Conservation (phyloP, 805 yeast species). For the Brettanomyces custersianus region DNA sequence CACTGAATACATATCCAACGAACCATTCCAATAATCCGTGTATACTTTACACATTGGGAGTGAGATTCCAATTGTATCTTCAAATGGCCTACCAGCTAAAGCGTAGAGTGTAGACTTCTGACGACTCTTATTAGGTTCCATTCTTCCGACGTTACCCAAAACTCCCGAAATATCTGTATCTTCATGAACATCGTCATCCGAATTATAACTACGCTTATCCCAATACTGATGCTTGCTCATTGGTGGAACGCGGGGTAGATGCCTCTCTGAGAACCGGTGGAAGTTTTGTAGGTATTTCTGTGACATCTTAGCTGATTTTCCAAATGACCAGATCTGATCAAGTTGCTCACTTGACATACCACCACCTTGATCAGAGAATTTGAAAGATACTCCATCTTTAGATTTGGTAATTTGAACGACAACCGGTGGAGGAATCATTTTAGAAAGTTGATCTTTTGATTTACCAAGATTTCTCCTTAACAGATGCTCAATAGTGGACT, state of each 20-base stretch:
- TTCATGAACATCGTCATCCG: constrained; percentile 1
- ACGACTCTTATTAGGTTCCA: constrained; percentile 18
- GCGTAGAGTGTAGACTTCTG: constrained; percentile 48
- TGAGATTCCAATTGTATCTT: constrained; percentile 76
- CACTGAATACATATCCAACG: constrained; percentile 67
- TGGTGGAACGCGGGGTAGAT: constrained; percentile 25
- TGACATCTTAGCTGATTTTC: constrained; percentile 57
- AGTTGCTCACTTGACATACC: constrained; percentile 60
- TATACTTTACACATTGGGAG: constrained; percentile 88
- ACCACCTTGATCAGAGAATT: constrained; percentile 87
- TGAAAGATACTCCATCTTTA: constrained; percentile 56
- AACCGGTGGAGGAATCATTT: constrained; percentile 54
- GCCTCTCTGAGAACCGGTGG: constrained; percentile 60
- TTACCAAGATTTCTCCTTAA: constrained; percentile 17
- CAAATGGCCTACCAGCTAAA: constrained; percentile 64
- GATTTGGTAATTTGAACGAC: constrained; percentile 64
- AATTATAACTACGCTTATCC: background rate
- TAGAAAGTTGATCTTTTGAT: constrained; percentile 8
- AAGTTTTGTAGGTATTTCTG: constrained; percentile 51
- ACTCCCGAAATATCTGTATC: constrained; percentile 10
- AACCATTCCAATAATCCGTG: constrained; percentile 96
- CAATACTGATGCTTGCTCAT: constrained; percentile 12
- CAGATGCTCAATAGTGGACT: constrained; percentile 59
- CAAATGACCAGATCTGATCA: constrained; percentile 78
- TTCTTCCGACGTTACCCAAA: constrained; percentile 22